These are phyloP conservation scores for Tillandsia leiboldiana DNA, from an alignment of 176 grass and related monocot species.

Conservation along the genomic window DNA sequence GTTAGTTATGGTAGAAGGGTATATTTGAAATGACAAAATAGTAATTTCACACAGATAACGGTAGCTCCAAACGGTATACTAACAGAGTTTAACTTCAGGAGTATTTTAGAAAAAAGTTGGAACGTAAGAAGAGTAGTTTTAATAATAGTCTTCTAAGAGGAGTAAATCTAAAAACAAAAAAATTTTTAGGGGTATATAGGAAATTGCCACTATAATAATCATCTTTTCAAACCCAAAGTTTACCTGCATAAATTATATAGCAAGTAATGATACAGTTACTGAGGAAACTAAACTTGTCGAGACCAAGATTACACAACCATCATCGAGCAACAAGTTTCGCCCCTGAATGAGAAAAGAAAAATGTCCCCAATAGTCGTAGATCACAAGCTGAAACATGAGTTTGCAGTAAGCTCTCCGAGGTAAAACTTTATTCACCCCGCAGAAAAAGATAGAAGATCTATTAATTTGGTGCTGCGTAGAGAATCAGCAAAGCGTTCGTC, in stretches of 20 bases:
- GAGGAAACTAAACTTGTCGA: background rate
- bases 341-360: background rate
- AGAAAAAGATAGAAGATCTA: background rate
- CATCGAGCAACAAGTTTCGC: background rate
- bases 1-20: too few species aligned
- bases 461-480: background rate
- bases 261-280: background rate
- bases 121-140: too few species aligned
- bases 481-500: background rate
- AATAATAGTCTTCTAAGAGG: too few species aligned
- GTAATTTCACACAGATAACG: too few species aligned
- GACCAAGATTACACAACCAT: background rate
- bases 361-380: background rate
- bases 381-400: background rate
- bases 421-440: background rate
- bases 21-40: too few species aligned
- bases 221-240: background rate
- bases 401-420: background rate
- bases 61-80: too few species aligned
- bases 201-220: too few species aligned
- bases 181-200: too few species aligned
- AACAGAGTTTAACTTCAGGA: too few species aligned
- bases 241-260: constrained; percentile 1
- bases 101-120: too few species aligned
- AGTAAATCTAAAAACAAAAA: too few species aligned